Evolutionary conservation across 352 stramenopile species (phyloP), one percentile per base, ranked within the genome.

Genomic region (Phytophthora rubi): DNA sequence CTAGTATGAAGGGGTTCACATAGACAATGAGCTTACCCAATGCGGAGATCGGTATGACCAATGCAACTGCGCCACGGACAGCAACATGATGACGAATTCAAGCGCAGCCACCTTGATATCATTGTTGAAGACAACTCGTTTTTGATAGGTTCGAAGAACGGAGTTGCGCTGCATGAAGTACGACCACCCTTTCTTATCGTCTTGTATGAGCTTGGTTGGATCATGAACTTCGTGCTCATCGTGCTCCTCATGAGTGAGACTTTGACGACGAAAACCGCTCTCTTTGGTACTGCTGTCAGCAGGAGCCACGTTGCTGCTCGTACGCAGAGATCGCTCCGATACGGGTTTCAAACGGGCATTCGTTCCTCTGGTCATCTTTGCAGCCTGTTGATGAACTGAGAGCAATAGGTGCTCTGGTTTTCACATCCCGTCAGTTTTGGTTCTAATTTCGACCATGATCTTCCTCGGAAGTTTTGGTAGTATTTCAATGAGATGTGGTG

Each of bases 61-160:
- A 6, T 81, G 67, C 4, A 90, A 61, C 58, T 90, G 82, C 3
- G 76, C 57, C n/a, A 72, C 35, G 3, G 82, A 85, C 5, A 82
- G 33, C 37, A 81, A 35, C 39, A 85, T 75, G 47, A 90, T 88
- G 26, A 61, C 33, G 21, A 84, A 65, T 65, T 90, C 82, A 1
- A 90, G 54, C 0, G 30, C 26, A 1, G 80, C 72, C n/a, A 86
- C 76, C 12, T 73, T 65, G 6, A 67, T 65, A n/a, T 88, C 82
- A 5, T 52, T 73, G 32, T 83, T 84, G 47, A 85, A 65, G 10
- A 72, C 60, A 18, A 77, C 30, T 18, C 70, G 75, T 52, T 80
- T 83, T 57, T 87, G 79, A 65, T 87, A 87, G 16, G 65, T 79
- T 23, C 65, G 47, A 16, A 69, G 37, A 21, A 79, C 53, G 0